Conservation (phyloP, 1,284 basidiomycete genomes). For the Ganoderma leucocontextum region DNA sequence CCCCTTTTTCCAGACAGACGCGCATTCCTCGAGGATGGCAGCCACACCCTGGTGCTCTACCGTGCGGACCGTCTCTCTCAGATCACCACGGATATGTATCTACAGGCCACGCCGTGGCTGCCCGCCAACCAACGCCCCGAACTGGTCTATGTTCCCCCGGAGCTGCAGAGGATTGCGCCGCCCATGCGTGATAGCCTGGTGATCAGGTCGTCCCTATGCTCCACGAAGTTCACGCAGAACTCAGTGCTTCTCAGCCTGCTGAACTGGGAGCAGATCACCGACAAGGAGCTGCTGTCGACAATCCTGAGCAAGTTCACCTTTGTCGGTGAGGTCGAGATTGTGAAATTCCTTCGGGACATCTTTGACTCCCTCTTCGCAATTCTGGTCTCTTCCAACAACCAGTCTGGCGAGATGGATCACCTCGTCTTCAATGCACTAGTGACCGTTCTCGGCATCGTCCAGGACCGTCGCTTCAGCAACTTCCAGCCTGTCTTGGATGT, state of each 20-base stretch:
- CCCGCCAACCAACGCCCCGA: conserved; percentile 64
- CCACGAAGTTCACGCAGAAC: conserved; percentile 94
- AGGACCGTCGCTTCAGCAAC: conserved; percentile 95
- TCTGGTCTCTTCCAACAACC: conserved; percentile 79
- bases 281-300: conserved; percentile 74
- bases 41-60: conserved; percentile 87
- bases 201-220: conserved; percentile 91
- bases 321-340: conserved; percentile 92
- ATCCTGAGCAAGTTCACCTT: conserved; percentile 91
- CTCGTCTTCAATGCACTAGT: conserved; percentile 93
- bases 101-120: conserved; percentile 70
- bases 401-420: conserved; percentile 82
- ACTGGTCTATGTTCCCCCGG: conserved; percentile 64
- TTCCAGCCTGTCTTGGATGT: conserved; percentile 94
- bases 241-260: conserved; percentile 85
- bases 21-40: conserved; percentile 91
- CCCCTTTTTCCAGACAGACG: conserved; percentile 85
- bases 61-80: conserved; percentile 74
- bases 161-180: conserved; percentile 71
- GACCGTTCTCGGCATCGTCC: conserved; percentile 88
- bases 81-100: conserved; percentile 74
- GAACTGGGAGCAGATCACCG: conserved; percentile 80
- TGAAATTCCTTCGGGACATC: conserved; percentile 93
- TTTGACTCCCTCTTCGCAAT: conserved; percentile 96
- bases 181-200: conserved; percentile 82